Base-by-base conservation (phyloP, 176 grass and related monocot species). In the Musa troglodytarum region DNA sequence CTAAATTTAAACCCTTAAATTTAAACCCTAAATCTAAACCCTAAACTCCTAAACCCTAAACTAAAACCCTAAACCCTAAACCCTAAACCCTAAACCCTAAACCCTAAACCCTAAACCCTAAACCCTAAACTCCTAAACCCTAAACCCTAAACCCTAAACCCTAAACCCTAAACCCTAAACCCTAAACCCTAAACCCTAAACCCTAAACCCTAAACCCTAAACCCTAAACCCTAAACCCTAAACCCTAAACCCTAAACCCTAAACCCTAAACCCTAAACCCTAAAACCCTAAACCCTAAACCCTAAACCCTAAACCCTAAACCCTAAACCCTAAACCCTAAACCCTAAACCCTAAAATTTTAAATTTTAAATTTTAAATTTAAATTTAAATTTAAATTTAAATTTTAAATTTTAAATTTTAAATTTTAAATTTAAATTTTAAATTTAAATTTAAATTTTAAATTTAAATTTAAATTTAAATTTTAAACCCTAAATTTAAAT, bases 311-410 rank as follows among this genome's bases (percentile, higher is more conserved):
- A 25, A 53, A 74, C 22, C 34, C 71, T 17, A 74, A 53, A 74
- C 71, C 71, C 71, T 54, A 74, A 53, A 54, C 34, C 71, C 71
- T 54, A 74, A 53, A 74, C 71, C 71, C 71, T 54, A 74, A 53
- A 54, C 71, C 71, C 34, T 19, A 74, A 53, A 74, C 71, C 71
- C 71, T 54, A 74, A 53, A 74, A 23, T 8, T 8, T 10, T 54
- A 53, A 54, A 23, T 8, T 8, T 10, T 54, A 53, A 54, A 23
- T 8, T 8, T 3, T 54, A 53, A 54, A 23, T 8, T n/a, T n/a
- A n/a, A n/a, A n/a, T 8, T 2, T 54, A 74, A 74, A 53, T 1
- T 11, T 1, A 53, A 53, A 1, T 1, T 1, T 11, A 9, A 53
- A 53, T 0, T 1, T 1, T 11, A 9, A 53, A 53, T 2, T 8